These are phyloP conservation scores for Parastagonospora avenae DNA, from an alignment of 2,329 filamentous ascomycete genomes.

Conservation along the genomic window DNA sequence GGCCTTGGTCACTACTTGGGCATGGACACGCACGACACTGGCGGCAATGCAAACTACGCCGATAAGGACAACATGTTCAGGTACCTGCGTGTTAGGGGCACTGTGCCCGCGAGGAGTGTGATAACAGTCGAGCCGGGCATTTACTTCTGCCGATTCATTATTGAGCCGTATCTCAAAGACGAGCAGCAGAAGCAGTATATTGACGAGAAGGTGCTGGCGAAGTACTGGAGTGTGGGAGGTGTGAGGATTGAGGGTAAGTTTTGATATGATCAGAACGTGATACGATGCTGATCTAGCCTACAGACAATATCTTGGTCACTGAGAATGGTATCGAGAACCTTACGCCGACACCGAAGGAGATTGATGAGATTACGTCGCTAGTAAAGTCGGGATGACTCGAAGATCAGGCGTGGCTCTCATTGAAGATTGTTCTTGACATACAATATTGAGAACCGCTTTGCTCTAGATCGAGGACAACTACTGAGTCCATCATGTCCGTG, in stretches of 20 bases:
- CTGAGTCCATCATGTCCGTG: too few species aligned
- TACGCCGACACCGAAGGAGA: slow-evolving; percentile 76
- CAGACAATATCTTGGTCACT: slow-evolving; percentile 82
- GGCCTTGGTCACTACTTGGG: slow-evolving; percentile 58
- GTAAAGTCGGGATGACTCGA: slow-evolving; percentile 46
- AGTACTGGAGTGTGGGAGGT: slow-evolving; percentile 80
- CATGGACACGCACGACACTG: slow-evolving; percentile 59
- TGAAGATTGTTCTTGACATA: too few species aligned
- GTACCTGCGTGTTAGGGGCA: slow-evolving; percentile 80
- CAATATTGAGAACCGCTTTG: too few species aligned
- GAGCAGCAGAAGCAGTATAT: slow-evolving; percentile 67
- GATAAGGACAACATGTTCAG: slow-evolving; percentile 85
- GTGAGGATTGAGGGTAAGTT: slow-evolving; percentile 76
- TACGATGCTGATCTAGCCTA: slow-evolving; percentile 6
- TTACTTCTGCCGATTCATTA: slow-evolving; percentile 76
- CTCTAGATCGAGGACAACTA: too few species aligned
- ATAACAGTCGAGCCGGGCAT: slow-evolving; percentile 94
- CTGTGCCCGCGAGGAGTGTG: slow-evolving; percentile 76
- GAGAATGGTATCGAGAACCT: slow-evolving; percentile 80
- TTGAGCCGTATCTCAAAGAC: slow-evolving; percentile 70
- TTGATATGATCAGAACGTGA: neutral
- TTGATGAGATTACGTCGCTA: slow-evolving; percentile 68
- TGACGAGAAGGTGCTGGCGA: slow-evolving; percentile 66
- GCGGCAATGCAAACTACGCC: slow-evolving; percentile 55
- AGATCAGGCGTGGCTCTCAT: neutral